Percentiles rank a stretch among this genome's conserved stretches.
These are phyloP conservation scores for Aspergillus sp. DNA, from an alignment of 2,329 filamentous ascomycete genomes.

Conservation along the genomic window DNA sequence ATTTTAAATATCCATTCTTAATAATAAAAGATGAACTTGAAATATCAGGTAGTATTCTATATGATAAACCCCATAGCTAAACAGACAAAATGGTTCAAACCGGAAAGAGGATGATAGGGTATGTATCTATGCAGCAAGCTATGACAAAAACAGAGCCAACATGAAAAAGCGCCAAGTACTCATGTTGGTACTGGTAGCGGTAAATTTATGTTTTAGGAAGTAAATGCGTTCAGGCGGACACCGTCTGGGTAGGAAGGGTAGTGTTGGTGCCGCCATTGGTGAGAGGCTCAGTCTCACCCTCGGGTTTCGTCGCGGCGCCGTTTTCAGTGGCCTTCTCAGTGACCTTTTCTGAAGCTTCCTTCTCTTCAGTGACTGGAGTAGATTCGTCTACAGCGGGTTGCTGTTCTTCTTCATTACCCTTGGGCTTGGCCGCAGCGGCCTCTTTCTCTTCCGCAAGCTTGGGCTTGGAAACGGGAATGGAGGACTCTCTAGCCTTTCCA, in stretches of 20 bases:
- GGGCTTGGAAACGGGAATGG: slow-evolving; percentile 24
- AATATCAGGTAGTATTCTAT: not conserved
- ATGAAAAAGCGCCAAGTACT: not conserved
- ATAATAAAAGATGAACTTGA: not conserved
- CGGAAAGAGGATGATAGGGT: not conserved
- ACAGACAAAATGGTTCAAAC: not conserved
- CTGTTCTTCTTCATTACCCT: not conserved
- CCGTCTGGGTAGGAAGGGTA: not conserved
- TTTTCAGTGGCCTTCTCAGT: slow-evolving; percentile 1
- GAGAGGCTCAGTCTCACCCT: not conserved
- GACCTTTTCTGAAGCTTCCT: not conserved
- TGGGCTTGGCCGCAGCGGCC: not conserved
- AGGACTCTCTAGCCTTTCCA: slow-evolving; percentile 31
- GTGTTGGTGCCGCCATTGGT: not conserved
- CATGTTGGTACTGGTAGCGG: not conserved
- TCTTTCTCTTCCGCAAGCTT: not conserved
- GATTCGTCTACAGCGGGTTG: not conserved
- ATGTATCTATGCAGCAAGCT: slow-evolving; percentile 6
- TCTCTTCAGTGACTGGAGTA: not conserved
- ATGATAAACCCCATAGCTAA: not conserved
- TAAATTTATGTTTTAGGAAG: not conserved
- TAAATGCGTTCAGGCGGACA: not conserved
- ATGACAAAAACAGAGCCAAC: slow-evolving; percentile 1
- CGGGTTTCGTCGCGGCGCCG: not conserved
- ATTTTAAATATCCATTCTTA: not conserved